Base-by-base conservation (phyloP, 2,329 filamentous ascomycete species). In the Aspergillus vadensis region DNA sequence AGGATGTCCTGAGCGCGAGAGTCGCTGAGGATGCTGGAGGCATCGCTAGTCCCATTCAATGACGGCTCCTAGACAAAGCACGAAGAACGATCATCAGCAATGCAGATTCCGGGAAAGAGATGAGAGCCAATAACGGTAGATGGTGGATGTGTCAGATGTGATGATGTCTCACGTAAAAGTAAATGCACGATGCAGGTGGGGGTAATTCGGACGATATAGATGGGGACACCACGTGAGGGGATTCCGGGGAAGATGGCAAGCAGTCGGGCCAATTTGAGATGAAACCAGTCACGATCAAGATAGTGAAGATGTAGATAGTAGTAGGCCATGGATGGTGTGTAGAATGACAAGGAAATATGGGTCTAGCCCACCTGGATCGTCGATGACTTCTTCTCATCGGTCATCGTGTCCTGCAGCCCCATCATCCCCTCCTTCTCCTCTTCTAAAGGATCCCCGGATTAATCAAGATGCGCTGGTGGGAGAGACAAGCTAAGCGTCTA, bases 1-100 rank as follows among this genome's bases (percentile, higher is more conserved):
- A 77, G 68, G 30, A 71, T 68, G 55, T 70, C 60, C 21, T 71
- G 66, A 25, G 72, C 74, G 64, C 74, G 73, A 19, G 64, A 59
- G 58, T 76, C 74, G 38, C 65, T 67, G 19, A 76, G 68, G 32
- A 75, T 60, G 44, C 54, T 63, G 21, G 65, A 57, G 5, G 67
- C 62, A 41, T 67, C 65, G 44, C 54, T 59, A 17, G 30, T 41
- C 9, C 51, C 49, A 17, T 68, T 63, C 6, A 53, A 27, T 2
- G 55, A 58, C 12, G 60, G 51, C 19, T 60, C 60, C 69, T 72
- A 61, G 23, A 50, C 53, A 39, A 21, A 41, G 17, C 25, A 55
- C 39, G 43, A 30, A 39, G 25, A 41, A 41, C 53, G 15, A 32
- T 47, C 51, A 8, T 55, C 41, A 44, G 53, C 27, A 30, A 36